Percentiles rank a stretch among this genome's conserved stretches.
Conservation (phyloP, 768 basidiomycete species). For the Lactifluus piperatus region DNA sequence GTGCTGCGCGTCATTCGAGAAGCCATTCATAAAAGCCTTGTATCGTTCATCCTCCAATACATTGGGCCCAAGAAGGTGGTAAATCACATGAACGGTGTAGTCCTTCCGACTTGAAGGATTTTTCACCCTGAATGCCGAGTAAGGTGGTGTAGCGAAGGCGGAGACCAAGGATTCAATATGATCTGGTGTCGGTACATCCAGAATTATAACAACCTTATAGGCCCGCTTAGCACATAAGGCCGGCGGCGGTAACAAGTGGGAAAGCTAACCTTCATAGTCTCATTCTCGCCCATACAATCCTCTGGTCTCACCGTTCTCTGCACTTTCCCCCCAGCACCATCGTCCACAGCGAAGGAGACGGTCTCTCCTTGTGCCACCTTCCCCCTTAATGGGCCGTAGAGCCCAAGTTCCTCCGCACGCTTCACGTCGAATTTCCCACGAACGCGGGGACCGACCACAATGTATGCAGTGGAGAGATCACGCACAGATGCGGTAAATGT, state of each 20-base stretch:
- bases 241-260: background rate
- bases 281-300: conserved; percentile 48
- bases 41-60: conserved; percentile 68
- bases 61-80: conserved; percentile 62
- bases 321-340: conserved; percentile 33
- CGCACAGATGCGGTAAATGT: conserved; percentile 4
- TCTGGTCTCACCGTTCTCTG: conserved; percentile 49
- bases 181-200: conserved; percentile 59
- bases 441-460: conserved; percentile 35
- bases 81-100: conserved; percentile 43
- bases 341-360: conserved; percentile 46
- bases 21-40: conserved; percentile 60
- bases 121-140: conserved; percentile 40
- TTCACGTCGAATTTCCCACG: conserved; percentile 64
- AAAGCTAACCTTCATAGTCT: conserved; percentile 37
- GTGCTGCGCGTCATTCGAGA: conserved; percentile 61
- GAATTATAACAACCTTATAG: conserved; percentile 48
- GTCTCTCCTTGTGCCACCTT: conserved; percentile 55
- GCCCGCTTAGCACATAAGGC: background rate
- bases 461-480: conserved; percentile 27
- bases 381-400: conserved; percentile 55
- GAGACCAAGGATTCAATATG: conserved; percentile 47
- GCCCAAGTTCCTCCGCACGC: conserved; percentile 54
- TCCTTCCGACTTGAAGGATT: conserved; percentile 33
- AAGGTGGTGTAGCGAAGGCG: conserved; percentile 40